Evolutionary conservation across 106 monocot genomes (phyloP).

Genomic region (Dendrobium nobile): DNA sequence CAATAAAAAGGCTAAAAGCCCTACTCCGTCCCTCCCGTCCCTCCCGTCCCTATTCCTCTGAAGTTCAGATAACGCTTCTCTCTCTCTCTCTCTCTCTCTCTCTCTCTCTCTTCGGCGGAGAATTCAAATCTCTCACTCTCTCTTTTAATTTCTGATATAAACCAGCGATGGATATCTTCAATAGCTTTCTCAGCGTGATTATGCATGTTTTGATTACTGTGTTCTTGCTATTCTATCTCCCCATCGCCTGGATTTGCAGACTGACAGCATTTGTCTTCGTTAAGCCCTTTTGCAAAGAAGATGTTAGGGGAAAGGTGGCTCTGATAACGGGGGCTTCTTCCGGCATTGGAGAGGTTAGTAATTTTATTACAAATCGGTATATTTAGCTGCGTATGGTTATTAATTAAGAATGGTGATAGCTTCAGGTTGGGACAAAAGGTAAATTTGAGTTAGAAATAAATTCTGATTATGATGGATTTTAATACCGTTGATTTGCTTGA

Average conservation of each 20-base stretch:
- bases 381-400: neutral
- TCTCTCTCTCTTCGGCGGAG: too few relatives aligned
- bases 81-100: too few relatives aligned
- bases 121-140: too few relatives aligned
- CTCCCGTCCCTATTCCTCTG: too few relatives aligned
- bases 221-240: conserved; percentile 36
- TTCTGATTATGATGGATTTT: too few relatives aligned
- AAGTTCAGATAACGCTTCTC: too few relatives aligned
- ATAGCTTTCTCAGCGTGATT: conserved; percentile 24
- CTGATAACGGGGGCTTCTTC: conserved; percentile 91
- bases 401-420: neutral
- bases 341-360: conserved; percentile 77
- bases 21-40: too few relatives aligned
- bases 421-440: too few relatives aligned
- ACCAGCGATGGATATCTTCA: conserved; percentile 23
- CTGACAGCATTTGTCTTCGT: conserved; percentile 20
- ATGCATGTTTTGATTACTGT: conserved; percentile 29
- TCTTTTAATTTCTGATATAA: too few relatives aligned
- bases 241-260: conserved; percentile 31
- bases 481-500: too few relatives aligned
- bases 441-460: too few relatives aligned
- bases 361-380: neutral
- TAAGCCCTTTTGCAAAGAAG: conserved; percentile 33
- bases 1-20: too few relatives aligned
- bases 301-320: conserved; percentile 54